Evolutionary conservation across 1,284 basidiomycete genomes (phyloP).

Genomic region (Ceratobasidium sp.): DNA sequence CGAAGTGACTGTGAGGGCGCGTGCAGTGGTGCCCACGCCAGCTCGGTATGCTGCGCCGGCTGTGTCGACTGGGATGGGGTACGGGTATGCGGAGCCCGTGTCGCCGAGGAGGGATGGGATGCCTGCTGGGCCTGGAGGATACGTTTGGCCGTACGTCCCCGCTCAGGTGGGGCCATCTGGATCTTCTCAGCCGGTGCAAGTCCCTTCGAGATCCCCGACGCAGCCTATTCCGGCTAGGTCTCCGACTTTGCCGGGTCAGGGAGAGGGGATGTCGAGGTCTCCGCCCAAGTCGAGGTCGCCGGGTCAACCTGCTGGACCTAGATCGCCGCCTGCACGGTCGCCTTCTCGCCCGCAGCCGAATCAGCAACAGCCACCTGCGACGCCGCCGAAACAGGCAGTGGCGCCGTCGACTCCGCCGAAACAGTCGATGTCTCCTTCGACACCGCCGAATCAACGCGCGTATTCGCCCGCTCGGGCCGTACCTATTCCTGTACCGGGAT

Average conservation of each 20-base stretch:
- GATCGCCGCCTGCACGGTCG: not conserved
- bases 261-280: not conserved
- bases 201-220: too few species aligned
- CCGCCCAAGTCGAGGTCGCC: slow-evolving; percentile 8
- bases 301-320: not conserved
- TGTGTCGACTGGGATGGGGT: not conserved
- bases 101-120: not conserved
- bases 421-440: not conserved
- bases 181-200: too few species aligned
- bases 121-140: too few species aligned
- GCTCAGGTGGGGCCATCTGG: too few species aligned
- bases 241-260: too few species aligned
- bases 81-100: not conserved
- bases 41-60: slow-evolving; percentile 14
- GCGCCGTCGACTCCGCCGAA: too few species aligned
- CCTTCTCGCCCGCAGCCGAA: not conserved
- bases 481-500: not conserved
- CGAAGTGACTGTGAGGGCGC: slow-evolving; percentile 25
- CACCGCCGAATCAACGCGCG: not conserved
- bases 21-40: slow-evolving; percentile 18
- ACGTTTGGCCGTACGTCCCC: too few species aligned
- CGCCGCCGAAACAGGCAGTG: too few species aligned
- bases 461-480: not conserved
- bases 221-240: too few species aligned
- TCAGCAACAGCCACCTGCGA: too few species aligned